phyloP scores from a whole-genome alignment of 2,329 filamentous ascomycete species.

The Lachnellula willkommii region DNA sequence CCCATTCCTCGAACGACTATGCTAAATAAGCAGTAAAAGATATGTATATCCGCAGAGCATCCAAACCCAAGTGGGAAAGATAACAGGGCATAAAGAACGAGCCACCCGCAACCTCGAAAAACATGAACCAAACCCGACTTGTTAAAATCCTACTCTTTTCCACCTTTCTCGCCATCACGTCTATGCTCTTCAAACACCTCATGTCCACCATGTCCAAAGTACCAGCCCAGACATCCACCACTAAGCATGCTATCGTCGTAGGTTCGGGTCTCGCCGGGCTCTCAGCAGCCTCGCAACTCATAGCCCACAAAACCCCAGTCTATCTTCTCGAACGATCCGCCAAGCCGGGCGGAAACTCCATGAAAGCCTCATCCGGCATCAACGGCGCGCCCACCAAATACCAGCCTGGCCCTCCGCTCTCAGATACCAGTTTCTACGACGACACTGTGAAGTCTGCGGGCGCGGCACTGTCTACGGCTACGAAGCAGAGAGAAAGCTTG shows the following conservation, averaged over 20 bases:
- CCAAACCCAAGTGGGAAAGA: too few relatives aligned
- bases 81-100: neutral
- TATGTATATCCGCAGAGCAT: too few relatives aligned
- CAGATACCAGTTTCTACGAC: slow-evolving; percentile 42
- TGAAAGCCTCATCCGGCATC: slow-evolving; percentile 63
- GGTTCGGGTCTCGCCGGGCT: slow-evolving; percentile 61
- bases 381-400: slow-evolving; percentile 56
- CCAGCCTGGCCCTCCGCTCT: slow-evolving; percentile 39
- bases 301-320: slow-evolving; percentile 47
- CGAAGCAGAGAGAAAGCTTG: slow-evolving; percentile 36
- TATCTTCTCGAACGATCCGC: slow-evolving; percentile 53
- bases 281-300: slow-evolving; percentile 51
- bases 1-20: neutral
- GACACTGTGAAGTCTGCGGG: slow-evolving; percentile 57
- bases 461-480: slow-evolving; percentile 10
- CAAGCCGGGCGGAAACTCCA: slow-evolving; percentile 59
- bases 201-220: slow-evolving; percentile 4
- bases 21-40: neutral
- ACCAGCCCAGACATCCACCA: neutral
- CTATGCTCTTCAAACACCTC: slow-evolving; percentile 11
- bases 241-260: slow-evolving; percentile 48
- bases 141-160: slow-evolving; percentile 1
- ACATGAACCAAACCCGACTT: neutral
- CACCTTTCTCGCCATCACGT: slow-evolving; percentile 8
- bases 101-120: neutral